These are phyloP conservation scores for Venturia nashicola DNA, from an alignment of 2,329 filamentous ascomycete genomes.

Conservation along the genomic window DNA sequence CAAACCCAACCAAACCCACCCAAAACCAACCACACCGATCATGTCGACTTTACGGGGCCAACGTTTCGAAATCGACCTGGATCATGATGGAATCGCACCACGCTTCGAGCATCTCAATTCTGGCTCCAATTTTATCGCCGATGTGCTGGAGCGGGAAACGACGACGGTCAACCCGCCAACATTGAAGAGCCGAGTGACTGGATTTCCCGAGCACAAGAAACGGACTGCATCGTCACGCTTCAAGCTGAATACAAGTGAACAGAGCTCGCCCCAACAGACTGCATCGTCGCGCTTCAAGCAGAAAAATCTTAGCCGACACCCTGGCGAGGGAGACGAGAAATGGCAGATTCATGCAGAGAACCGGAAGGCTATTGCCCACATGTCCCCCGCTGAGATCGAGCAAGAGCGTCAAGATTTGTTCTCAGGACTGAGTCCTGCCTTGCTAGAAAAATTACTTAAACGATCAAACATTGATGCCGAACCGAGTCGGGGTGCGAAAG, in stretches of 20 bases:
- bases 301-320: no score
- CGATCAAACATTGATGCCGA: conserved; percentile 45
- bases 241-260: conserved; percentile 50
- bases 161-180: conserved; percentile 47
- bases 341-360: conserved; percentile 75
- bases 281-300: no score
- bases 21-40: background rate
- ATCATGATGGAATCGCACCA: background rate
- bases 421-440: conserved; percentile 56
- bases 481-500: background rate
- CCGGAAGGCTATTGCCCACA: conserved; percentile 54
- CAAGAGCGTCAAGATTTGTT: conserved; percentile 72
- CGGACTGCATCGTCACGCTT: conserved; percentile 63
- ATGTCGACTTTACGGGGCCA: conserved; percentile 12
- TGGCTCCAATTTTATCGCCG: conserved; percentile 44
- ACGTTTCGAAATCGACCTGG: conserved; percentile 11
- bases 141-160: conserved; percentile 64
- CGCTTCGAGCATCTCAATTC: background rate
- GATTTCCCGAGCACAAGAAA: conserved; percentile 84
- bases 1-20: no score
- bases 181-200: conserved; percentile 44
- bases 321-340: conserved; percentile 38
- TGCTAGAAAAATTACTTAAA: conserved; percentile 66
- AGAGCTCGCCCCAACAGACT: no score
- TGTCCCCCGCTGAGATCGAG: conserved; percentile 74